Evolutionary conservation across 257 asterid species (phyloP).

Genomic region (Fraxinus excelsior): DNA sequence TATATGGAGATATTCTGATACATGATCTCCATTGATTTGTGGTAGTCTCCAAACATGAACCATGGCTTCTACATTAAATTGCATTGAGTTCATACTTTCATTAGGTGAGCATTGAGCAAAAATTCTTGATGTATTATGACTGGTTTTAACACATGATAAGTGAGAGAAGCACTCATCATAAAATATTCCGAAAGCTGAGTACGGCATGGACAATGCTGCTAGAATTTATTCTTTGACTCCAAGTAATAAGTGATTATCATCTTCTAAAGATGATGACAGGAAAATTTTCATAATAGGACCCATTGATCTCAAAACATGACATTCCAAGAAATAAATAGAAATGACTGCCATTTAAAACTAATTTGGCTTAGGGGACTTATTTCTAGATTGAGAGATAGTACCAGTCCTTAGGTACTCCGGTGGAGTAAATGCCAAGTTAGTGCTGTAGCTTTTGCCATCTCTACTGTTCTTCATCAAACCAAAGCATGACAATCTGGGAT

Average conservation of each 20-base stretch:
- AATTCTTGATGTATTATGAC: background rate
- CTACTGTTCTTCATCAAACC: slow-evolving; percentile 73
- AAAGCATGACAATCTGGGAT: slow-evolving; percentile 70
- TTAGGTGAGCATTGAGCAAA: background rate
- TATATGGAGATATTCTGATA: background rate
- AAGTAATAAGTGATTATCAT: background rate
- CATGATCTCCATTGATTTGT: background rate
- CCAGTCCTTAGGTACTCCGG: slow-evolving; percentile 76
- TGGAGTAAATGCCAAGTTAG: slow-evolving; percentile 75
- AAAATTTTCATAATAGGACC: background rate
- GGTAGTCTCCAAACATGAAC: background rate
- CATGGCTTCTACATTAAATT: background rate
- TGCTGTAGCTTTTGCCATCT: slow-evolving; percentile 78
- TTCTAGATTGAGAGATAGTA: slow-evolving; percentile 25
- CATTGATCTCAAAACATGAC: background rate
- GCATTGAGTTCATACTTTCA: background rate
- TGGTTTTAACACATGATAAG: background rate
- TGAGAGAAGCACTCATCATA: background rate
- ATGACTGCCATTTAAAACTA: background rate
- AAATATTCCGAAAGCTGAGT: background rate
- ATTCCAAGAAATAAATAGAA: background rate
- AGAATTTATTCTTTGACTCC: background rate
- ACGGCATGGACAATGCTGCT: background rate
- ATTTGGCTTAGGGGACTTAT: background rate
- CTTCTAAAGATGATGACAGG: background rate